These are phyloP conservation scores for Boletus coccyginus DNA, from an alignment of 768 basidiomycete genomes.

Conservation along the genomic window DNA sequence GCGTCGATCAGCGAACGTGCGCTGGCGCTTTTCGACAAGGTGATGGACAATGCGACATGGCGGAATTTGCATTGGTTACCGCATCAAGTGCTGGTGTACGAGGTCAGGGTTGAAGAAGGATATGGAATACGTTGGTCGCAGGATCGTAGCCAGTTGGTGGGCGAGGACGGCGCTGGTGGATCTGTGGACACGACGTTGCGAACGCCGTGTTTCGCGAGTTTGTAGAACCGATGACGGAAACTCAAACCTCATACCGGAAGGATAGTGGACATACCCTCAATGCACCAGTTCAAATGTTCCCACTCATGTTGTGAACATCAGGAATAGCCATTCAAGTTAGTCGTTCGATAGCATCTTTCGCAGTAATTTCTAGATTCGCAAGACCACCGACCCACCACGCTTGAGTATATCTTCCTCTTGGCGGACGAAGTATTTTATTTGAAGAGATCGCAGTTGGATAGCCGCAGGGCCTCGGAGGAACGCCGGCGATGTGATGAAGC, in stretches of 20 bases:
- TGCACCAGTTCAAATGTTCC: conserved; percentile 75
- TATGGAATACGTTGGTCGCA: conserved; percentile 72
- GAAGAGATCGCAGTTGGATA: conserved; percentile 91
- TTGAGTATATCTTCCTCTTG: conserved; percentile 64
- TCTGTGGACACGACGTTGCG: not conserved
- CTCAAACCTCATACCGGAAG: no score
- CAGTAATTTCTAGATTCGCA: conserved; percentile 59
- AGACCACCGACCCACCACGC: conserved; percentile 47
- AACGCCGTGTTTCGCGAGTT: conserved; percentile 53
- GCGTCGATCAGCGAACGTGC: conserved; percentile 51
- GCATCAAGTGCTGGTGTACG: conserved; percentile 59
- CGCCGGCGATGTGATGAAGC: no score
- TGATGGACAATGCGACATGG: conserved; percentile 55
- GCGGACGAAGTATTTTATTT: conserved; percentile 93
- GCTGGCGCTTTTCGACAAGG: conserved; percentile 48
- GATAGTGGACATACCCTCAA: conserved; percentile 59
- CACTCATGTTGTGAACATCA: conserved; percentile 83
- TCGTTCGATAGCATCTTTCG: conserved; percentile 70
- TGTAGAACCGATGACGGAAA: conserved; percentile 66
- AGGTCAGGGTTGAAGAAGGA: conserved; percentile 54
- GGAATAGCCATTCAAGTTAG: conserved; percentile 68
- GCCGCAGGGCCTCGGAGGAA: conserved; percentile 34
- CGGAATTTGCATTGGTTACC: conserved; percentile 66
- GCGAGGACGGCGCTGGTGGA: not conserved
- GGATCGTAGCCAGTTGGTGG: conserved; percentile 30